These are phyloP conservation scores for Neotropicomus parvogracilis DNA, from an alignment of 1,284 basidiomycete species.

Conservation along the genomic window DNA sequence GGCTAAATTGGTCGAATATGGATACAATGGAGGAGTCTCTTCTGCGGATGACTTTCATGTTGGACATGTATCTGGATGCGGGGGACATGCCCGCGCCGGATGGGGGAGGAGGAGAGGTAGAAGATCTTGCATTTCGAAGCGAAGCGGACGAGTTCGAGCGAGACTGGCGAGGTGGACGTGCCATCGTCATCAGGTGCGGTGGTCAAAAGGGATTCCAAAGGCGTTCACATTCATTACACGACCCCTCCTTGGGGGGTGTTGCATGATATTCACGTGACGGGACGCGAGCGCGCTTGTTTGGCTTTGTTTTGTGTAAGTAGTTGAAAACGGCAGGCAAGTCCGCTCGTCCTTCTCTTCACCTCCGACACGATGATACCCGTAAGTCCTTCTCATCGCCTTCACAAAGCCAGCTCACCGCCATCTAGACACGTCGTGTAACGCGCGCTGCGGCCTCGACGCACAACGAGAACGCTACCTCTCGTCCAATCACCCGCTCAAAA, in stretches of 20 bases:
- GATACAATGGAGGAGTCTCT: constrained; percentile 76
- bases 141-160: constrained; percentile 27
- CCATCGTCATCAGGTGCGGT: not conserved
- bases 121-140: constrained; percentile 12
- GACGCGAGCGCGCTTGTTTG: constrained; percentile 37
- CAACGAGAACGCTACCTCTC: constrained; percentile 64
- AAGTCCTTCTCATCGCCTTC: not conserved
- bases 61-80: constrained; percentile 63
- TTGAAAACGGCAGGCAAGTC: constrained; percentile 35
- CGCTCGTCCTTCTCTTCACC: constrained; percentile 13
- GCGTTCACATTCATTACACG: not conserved
- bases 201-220: not conserved
- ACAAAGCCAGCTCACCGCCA: not conserved
- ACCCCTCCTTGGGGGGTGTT: constrained; percentile 18
- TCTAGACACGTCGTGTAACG: constrained; percentile 55
- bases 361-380: constrained; percentile 33
- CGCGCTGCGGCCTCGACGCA: constrained; percentile 51
- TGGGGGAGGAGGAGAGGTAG: too few relatives aligned
- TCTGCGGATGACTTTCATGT: constrained; percentile 79
- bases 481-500: constrained; percentile 57
- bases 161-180: constrained; percentile 30
- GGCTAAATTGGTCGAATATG: constrained; percentile 82
- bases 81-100: constrained; percentile 48
- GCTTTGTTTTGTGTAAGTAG: constrained; percentile 29
- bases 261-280: constrained; percentile 20